Evolutionary conservation across 1,284 basidiomycete species (phyloP).

Genomic region (Ceratorhiza oryzae-sativae): DNA sequence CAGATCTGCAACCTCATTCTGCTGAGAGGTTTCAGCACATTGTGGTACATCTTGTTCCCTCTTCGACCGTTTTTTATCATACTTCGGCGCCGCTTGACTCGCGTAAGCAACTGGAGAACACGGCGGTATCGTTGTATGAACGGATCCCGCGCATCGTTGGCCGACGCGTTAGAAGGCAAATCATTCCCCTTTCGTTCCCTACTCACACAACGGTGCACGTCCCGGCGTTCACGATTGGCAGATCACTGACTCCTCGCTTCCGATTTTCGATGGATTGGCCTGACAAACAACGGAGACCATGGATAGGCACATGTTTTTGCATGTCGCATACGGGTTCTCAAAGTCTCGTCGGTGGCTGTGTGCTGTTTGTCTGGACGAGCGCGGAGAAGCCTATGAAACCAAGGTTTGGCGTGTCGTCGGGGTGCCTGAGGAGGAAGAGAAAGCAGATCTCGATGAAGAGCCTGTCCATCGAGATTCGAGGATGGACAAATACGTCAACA

Average conservation of each 20-base stretch:
- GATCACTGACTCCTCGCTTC: conserved; percentile 56
- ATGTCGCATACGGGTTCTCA: conserved; percentile 74
- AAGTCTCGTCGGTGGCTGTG: conserved; percentile 74
- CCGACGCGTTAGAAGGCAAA: conserved; percentile 63
- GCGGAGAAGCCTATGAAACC: conserved; percentile 73
- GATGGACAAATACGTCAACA: conserved; percentile 53
- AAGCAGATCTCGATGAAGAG: conserved; percentile 53
- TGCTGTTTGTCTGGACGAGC: conserved; percentile 75
- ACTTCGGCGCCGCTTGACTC: conserved; percentile 54
- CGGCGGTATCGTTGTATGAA: conserved; percentile 71
- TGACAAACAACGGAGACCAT: conserved; percentile 67
- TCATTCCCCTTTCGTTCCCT: conserved; percentile 54
- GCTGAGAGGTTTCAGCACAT: conserved; percentile 46
- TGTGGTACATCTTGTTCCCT: conserved; percentile 57
- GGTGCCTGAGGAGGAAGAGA: conserved; percentile 51
- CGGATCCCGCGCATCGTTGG: conserved; percentile 67
- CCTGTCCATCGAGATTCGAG: conserved; percentile 48
- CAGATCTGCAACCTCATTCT: background rate
- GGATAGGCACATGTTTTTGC: conserved; percentile 72
- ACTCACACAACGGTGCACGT: conserved; percentile 63
- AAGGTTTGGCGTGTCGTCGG: conserved; percentile 59
- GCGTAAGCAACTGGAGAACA: conserved; percentile 55
- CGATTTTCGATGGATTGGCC: conserved; percentile 56
- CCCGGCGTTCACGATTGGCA: conserved; percentile 68
- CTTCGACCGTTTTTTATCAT: conserved; percentile 59